Conservation (phyloP, 371 early-diverging fungal genomes). For the Apophysomyces elegans region DNA sequence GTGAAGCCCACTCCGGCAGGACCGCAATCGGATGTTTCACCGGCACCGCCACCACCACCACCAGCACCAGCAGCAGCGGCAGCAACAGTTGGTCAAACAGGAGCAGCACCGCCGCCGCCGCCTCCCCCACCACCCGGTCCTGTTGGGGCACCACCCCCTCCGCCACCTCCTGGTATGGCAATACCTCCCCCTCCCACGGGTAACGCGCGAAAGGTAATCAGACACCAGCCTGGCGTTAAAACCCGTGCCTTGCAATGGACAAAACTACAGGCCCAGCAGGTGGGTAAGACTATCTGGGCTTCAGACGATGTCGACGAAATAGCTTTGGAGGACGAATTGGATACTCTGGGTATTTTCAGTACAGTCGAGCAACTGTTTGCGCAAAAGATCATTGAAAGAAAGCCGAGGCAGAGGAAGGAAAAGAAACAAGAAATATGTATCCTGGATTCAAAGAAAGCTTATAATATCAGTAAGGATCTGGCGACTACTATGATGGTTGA, state of each 20-base stretch:
- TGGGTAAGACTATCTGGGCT: conserved; percentile 67
- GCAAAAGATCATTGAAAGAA: conserved; percentile 61
- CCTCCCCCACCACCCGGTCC: conserved; percentile 36
- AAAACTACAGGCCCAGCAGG: conserved; percentile 68
- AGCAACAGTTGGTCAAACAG: conserved; percentile 17
- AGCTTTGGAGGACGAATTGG: conserved; percentile 48
- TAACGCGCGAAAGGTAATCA: conserved; percentile 58
- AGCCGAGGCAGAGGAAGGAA: conserved; percentile 34
- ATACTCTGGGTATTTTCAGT: conserved; percentile 66
- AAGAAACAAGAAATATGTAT: conserved; percentile 62
- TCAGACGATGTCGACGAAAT: conserved; percentile 49
- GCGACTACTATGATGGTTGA: neutral
- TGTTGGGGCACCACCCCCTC: conserved; percentile 24
- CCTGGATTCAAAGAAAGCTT: conserved; percentile 75
- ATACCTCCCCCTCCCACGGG: conserved; percentile 42
- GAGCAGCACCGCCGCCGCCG: conserved; percentile 43
- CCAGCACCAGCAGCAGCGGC: conserved; percentile 22
- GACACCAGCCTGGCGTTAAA: conserved; percentile 72
- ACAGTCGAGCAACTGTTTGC: conserved; percentile 79
- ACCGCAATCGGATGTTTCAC: conserved; percentile 23
- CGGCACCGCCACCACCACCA: conserved; percentile 38
- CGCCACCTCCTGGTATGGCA: conserved; percentile 43
- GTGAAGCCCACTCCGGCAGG: conserved; percentile 11
- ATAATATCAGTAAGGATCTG: conserved; percentile 71
- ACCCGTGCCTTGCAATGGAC: conserved; percentile 89